Conservation (phyloP, 495 filamentous ascomycete species). For the Penicillium robsamsonii region DNA sequence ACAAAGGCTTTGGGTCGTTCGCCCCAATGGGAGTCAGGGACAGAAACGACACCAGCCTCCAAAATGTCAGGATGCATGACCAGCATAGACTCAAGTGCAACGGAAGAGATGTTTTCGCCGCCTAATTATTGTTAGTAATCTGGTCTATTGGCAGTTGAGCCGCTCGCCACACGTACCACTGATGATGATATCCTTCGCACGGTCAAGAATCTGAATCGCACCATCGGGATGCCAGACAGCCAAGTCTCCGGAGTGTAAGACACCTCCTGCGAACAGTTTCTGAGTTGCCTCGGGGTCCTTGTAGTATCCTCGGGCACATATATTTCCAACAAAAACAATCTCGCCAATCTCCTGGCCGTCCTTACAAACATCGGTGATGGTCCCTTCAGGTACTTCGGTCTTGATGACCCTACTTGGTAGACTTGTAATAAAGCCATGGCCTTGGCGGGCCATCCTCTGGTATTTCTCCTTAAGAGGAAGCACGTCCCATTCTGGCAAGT, state of each 20-base stretch:
- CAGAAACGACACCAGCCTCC: conserved; percentile 87
- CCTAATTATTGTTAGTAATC: conserved; percentile 47
- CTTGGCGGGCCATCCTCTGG: conserved; percentile 83
- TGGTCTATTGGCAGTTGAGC: background rate
- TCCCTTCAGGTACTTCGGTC: conserved; percentile 63
- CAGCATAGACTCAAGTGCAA: conserved; percentile 91
- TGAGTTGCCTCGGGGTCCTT: conserved; percentile 84
- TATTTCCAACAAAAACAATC: conserved; percentile 87
- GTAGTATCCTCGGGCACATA: conserved; percentile 88
- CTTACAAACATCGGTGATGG: conserved; percentile 69
- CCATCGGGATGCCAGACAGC: conserved; percentile 92
- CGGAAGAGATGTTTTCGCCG: conserved; percentile 94
- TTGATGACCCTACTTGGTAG: conserved; percentile 82
- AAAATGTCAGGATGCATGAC: conserved; percentile 83
- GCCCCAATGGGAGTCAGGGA: conserved; percentile 89
- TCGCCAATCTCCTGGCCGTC: conserved; percentile 92
- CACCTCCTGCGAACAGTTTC: conserved; percentile 86
- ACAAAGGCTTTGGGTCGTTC: conserved; percentile 93
- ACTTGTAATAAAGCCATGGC: conserved; percentile 87
- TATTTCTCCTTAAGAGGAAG: conserved; percentile 73
- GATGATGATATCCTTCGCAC: conserved; percentile 97
- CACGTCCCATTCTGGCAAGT: conserved; percentile 75
- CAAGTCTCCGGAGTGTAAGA: conserved; percentile 83
- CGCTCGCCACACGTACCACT: conserved; percentile 61
- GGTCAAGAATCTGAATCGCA: conserved; percentile 85